These are phyloP conservation scores for Lactuca sativa DNA, from an alignment of 129 eudicot species.

Conservation along the genomic window DNA sequence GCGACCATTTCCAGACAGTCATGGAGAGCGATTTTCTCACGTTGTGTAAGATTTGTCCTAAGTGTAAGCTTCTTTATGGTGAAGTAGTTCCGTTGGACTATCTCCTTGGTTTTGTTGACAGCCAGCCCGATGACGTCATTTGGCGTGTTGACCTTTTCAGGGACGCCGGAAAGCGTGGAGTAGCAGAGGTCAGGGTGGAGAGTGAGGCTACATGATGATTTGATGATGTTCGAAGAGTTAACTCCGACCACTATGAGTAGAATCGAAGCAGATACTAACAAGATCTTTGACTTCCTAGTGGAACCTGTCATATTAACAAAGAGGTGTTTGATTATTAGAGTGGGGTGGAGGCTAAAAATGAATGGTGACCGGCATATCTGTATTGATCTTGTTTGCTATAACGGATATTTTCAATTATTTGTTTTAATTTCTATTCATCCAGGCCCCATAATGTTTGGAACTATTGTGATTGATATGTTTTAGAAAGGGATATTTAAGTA, in stretches of 20 bases:
- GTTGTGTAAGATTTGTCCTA: slow-evolving; percentile 39
- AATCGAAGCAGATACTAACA: slow-evolving; percentile 32
- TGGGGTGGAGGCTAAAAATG: neutral
- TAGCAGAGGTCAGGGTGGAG: slow-evolving; percentile 63
- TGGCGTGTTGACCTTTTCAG: slow-evolving; percentile 34
- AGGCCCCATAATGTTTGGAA: neutral
- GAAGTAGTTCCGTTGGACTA: slow-evolving; percentile 47
- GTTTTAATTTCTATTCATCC: neutral
- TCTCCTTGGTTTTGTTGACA: slow-evolving; percentile 41
- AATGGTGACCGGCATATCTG: neutral
- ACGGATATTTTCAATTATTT: no score
- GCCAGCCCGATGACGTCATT: slow-evolving; percentile 55
- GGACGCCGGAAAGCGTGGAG: slow-evolving; percentile 42
- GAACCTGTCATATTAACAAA: neutral
- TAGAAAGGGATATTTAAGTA: neutral
- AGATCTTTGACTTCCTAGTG: slow-evolving; percentile 1
- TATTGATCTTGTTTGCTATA: neutral
- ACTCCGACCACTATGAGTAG: slow-evolving; percentile 22
- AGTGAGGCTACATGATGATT: slow-evolving; percentile 64
- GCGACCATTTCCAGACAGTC: slow-evolving; percentile 73
- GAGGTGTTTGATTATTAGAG: neutral
- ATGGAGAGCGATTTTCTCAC: slow-evolving; percentile 63
- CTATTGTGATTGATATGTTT: no score
- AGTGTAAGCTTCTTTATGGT: slow-evolving; percentile 44
- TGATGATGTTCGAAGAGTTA: slow-evolving; percentile 24